Conservation (phyloP, 1,284 basidiomycete genomes). For the Megacollybia platyphylla region DNA sequence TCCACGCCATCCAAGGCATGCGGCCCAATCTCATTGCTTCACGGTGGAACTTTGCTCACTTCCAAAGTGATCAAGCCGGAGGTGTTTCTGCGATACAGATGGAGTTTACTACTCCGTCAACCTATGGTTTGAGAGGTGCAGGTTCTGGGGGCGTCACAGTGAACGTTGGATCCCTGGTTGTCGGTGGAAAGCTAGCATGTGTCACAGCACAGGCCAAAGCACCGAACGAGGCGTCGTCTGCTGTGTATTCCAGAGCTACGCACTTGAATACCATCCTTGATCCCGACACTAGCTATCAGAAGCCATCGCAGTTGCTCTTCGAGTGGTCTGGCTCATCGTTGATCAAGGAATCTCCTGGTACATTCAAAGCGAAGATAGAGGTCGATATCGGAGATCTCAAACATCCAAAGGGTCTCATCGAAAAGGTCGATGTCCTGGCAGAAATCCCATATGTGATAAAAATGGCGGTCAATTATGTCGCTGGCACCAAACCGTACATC, state of each 20-base stretch:
- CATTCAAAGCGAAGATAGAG: constrained; percentile 39
- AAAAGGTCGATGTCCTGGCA: constrained; percentile 94
- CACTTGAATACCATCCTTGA: constrained; percentile 57
- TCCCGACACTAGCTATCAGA: constrained; percentile 73
- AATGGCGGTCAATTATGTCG: constrained; percentile 82
- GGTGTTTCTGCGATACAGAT: constrained; percentile 84
- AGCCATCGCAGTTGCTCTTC: constrained; percentile 63
- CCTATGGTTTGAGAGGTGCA: constrained; percentile 61
- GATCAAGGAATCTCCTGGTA: constrained; percentile 35
- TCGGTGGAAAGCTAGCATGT: constrained; percentile 63
- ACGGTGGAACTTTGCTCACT: constrained; percentile 94
- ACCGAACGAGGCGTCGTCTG: constrained; percentile 43
- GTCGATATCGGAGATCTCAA: constrained; percentile 44
- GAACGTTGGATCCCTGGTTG: constrained; percentile 77
- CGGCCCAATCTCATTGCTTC: constrained; percentile 88
- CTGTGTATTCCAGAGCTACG: constrained; percentile 51
- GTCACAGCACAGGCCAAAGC: constrained; percentile 64
- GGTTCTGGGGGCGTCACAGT: constrained; percentile 74
- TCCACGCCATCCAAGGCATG: constrained; percentile 98
- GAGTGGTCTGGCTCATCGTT: constrained; percentile 71
- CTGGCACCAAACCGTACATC: constrained; percentile 87
- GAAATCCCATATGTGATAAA: constrained; percentile 92
- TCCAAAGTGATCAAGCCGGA: constrained; percentile 62
- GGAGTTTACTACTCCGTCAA: constrained; percentile 86
- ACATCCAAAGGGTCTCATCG: constrained; percentile 71